Evolutionary conservation across 1,284 basidiomycete species (phyloP).

Genomic region (Pascua sp.): DNA sequence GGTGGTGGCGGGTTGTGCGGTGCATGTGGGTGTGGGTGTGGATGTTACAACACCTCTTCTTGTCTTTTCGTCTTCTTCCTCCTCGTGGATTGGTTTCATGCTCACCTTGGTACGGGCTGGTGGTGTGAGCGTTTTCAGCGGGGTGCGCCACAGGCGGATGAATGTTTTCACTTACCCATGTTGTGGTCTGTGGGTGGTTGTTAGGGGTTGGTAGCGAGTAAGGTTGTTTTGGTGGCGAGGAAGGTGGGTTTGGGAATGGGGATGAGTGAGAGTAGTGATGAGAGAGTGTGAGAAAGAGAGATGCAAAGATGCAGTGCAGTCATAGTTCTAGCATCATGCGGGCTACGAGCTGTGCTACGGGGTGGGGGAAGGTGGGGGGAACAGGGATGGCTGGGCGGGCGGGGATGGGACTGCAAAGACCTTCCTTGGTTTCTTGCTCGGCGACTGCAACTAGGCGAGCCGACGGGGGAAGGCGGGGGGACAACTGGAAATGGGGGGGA

Average conservation of each 20-base stretch:
- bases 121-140: conserved; percentile 9
- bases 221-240: conserved; percentile 1
- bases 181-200: conserved; percentile 2
- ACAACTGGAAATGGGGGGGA: too few relatives aligned
- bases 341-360: not conserved
- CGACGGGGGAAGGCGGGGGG: too few relatives aligned
- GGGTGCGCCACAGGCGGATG: not conserved
- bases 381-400: conserved; percentile 1
- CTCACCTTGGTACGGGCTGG: conserved; percentile 23
- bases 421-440: too few relatives aligned
- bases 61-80: not conserved
- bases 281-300: not conserved
- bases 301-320: not conserved
- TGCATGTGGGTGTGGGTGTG: not conserved
- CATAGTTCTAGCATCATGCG: too few relatives aligned
- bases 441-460: too few relatives aligned
- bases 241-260: conserved; percentile 3
- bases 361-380: not conserved
- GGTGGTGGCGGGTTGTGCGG: not conserved
- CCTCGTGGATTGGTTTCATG: conserved; percentile 1
- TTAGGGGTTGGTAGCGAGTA: not conserved
- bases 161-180: conserved; percentile 9
- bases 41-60: conserved; percentile 4
- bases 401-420: too few relatives aligned
- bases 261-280: not conserved